A percentile compares a stretch with the other conserved stretches of the same genome.
phyloP scores from a whole-genome alignment of 768 basidiomycete species.

The Rhodosporidiobolus odoratus region DNA sequence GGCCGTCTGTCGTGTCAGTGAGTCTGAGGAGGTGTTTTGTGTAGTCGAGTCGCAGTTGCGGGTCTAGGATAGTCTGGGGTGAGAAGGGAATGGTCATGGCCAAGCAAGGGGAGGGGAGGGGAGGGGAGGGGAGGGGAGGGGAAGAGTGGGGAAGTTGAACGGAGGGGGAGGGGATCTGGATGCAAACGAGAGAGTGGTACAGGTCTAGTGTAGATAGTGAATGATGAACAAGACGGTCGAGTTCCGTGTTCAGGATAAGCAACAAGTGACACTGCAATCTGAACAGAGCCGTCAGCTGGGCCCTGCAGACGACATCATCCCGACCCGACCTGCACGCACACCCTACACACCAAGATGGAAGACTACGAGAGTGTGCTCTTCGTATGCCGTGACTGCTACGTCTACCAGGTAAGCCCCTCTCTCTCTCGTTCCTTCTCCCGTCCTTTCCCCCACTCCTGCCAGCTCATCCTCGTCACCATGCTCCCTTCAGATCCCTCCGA shows the following conservation, averaged over 20 bases:
- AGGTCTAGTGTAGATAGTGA: too few species aligned
- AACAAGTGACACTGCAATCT: too few species aligned
- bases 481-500: constrained; percentile 37
- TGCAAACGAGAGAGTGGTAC: too few species aligned
- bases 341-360: constrained; percentile 13
- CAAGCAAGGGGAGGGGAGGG: not conserved
- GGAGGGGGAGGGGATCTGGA: not conserved
- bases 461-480: not conserved
- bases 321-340: too few species aligned
- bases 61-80: not conserved
- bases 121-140: not conserved
- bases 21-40: not conserved
- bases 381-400: constrained; percentile 35
- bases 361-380: constrained; percentile 32
- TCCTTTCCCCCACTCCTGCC: not conserved
- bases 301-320: too few species aligned
- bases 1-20: not conserved
- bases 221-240: too few species aligned
- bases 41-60: not conserved
- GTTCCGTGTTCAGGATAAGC: too few species aligned
- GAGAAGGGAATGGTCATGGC: not conserved
- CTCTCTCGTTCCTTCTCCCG: not conserved
- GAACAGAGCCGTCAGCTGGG: too few species aligned
- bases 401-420: constrained; percentile 14
- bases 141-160: not conserved